Conservation (phyloP, 225 moss, liverwort and hornwort genomes). For the Pleurozium schreberi region DNA sequence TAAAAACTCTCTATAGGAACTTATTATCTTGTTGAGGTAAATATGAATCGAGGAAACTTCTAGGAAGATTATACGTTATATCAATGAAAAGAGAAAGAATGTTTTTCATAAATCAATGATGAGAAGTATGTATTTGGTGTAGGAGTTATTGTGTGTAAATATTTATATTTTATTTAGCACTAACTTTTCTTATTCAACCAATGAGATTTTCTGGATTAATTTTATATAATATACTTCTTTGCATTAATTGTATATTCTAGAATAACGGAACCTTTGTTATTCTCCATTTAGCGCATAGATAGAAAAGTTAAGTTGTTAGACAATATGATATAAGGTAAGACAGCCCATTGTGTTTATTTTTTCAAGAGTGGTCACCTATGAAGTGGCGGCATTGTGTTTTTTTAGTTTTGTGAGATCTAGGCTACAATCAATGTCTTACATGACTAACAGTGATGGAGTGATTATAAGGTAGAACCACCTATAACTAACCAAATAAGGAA, state of each 20-base stretch:
- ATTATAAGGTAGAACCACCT: too few relatives aligned
- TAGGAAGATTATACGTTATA: not conserved
- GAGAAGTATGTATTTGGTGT: not conserved
- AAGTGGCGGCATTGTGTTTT: too few relatives aligned
- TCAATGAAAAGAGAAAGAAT: not conserved
- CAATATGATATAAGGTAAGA: not conserved
- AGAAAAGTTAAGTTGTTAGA: not conserved
- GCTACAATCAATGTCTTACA: too few relatives aligned
- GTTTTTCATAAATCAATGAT: not conserved
- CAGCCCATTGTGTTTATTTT: too few relatives aligned
- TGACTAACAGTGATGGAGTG: too few relatives aligned
- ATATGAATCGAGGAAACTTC: not conserved
- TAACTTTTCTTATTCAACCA: not conserved
- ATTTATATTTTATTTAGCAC: not conserved
- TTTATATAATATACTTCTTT: not conserved
- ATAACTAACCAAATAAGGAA: too few relatives aligned
- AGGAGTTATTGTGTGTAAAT: fast-evolving
- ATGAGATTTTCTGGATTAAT: too few relatives aligned
- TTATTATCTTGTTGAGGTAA: fast-evolving
- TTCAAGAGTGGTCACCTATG: too few relatives aligned
- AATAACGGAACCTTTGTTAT: too few relatives aligned
- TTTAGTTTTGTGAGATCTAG: too few relatives aligned
- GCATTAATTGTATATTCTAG: too few relatives aligned
- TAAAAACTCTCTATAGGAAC: fast-evolving
- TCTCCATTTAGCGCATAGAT: too few relatives aligned